Conservation (phyloP, 108 stramenopile genomes). For the Bacterosira constricta region DNA sequence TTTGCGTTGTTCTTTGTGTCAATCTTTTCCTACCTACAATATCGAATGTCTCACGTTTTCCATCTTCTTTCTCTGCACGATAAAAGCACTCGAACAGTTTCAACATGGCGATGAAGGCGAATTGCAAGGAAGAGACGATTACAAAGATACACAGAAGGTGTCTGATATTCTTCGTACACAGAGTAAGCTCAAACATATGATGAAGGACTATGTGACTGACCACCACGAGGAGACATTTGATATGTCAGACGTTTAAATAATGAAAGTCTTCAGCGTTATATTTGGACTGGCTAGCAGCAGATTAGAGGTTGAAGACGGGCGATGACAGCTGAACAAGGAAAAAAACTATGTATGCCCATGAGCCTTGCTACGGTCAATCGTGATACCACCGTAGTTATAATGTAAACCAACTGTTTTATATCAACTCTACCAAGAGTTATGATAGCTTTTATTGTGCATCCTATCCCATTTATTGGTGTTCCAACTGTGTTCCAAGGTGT, state of each 20-base stretch:
- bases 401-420: too few relatives aligned
- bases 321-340: too few relatives aligned
- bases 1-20: background rate
- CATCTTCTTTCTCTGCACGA: background rate
- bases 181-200: slow-evolving; percentile 20
- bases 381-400: too few relatives aligned
- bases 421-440: too few relatives aligned
- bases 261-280: too few relatives aligned
- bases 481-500: too few relatives aligned
- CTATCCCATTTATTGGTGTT: too few relatives aligned
- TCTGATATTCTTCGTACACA: slow-evolving; percentile 19
- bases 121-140: slow-evolving; percentile 22
- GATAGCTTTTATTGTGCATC: background rate
- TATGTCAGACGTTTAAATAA: slow-evolving; percentile 16
- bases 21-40: too few relatives aligned
- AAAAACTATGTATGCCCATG: too few relatives aligned
- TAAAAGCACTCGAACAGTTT: slow-evolving; percentile 10
- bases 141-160: slow-evolving; percentile 12
- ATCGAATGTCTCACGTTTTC: too few relatives aligned
- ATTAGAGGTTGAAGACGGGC: background rate
- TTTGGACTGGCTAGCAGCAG: background rate
- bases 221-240: slow-evolving; percentile 17
- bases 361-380: too few relatives aligned
- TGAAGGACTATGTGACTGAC: slow-evolving; percentile 16
- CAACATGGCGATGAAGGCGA: slow-evolving; percentile 8